A percentile compares a stretch with the other conserved stretches of the same genome.
These are phyloP conservation scores for Friedmanniomyces endolithicus DNA, from an alignment of 495 filamentous ascomycete genomes.

Conservation along the genomic window DNA sequence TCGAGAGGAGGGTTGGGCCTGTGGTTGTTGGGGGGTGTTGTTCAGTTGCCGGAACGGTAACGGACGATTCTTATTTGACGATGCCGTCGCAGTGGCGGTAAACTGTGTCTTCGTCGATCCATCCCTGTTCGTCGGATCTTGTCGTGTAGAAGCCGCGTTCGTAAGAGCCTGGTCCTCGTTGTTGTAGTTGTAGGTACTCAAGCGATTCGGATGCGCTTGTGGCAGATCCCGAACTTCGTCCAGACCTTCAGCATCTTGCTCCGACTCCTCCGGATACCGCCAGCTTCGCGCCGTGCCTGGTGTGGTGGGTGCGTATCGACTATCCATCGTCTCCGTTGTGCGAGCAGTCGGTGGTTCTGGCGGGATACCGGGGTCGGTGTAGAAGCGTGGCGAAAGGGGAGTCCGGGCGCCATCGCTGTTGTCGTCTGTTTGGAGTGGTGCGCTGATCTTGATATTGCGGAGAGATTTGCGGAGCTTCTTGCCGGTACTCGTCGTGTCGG, in stretches of 20 bases:
- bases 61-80: background rate
- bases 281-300: conserved; percentile 12
- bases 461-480: conserved; percentile 30
- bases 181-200: conserved; percentile 1
- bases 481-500: background rate
- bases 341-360: conserved; percentile 32
- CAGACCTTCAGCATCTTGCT: conserved; percentile 21
- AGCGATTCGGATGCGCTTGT: conserved; percentile 14
- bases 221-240: conserved; percentile 26
- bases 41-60: conserved; percentile 16
- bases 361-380: conserved; percentile 43
- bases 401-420: conserved; percentile 37
- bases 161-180: conserved; percentile 7
- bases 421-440: conserved; percentile 37
- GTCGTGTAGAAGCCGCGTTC: conserved; percentile 10
- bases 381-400: conserved; percentile 46
- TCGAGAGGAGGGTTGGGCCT: background rate
- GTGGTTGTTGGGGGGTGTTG: background rate
- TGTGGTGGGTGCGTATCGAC: conserved; percentile 11
- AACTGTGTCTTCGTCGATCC: background rate
- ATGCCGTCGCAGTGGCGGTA: background rate
- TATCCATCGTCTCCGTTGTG: conserved; percentile 10
- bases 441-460: conserved; percentile 45
- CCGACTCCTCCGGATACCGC: conserved; percentile 1
- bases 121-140: conserved; percentile 2